Conservation (phyloP, 345 rosid species). For the Citrus reticulata region DNA sequence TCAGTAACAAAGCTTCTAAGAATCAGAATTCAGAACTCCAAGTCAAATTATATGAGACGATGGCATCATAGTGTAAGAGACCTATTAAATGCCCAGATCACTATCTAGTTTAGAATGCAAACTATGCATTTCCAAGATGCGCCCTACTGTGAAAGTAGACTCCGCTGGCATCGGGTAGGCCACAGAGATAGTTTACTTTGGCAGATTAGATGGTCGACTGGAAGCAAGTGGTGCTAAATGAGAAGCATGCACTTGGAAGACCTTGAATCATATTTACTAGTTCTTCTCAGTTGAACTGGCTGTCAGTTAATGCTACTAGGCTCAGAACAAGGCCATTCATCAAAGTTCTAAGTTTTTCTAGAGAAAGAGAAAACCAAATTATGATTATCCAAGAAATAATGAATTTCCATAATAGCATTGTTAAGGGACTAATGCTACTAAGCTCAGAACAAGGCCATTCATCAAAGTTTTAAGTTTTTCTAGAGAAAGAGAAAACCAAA, state of each 20-base stretch:
- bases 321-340: not conserved
- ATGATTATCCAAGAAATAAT: not conserved
- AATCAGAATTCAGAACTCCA: not conserved
- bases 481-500: not conserved
- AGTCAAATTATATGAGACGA: not conserved
- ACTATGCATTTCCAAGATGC: not conserved
- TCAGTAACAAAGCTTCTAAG: not conserved
- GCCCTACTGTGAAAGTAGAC: not conserved
- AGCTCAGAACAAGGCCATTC: not conserved
- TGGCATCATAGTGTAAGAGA: not conserved
- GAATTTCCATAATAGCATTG: not conserved
- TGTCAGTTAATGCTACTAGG: not conserved
- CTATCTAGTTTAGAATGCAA: not conserved
- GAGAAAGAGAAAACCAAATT: not conserved
- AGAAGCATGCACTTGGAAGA: not conserved
- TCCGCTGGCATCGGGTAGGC: not conserved
- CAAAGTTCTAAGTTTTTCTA: not conserved
- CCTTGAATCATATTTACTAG: not conserved
- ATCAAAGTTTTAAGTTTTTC: not conserved
- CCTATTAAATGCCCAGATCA: not conserved
- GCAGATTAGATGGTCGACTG: not conserved
- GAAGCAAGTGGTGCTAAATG: not conserved
- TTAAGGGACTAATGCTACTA: not conserved
- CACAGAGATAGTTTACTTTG: not conserved
- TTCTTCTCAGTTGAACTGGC: not conserved